Evolutionary conservation across 1,284 basidiomycete species (phyloP).

Genomic region (Ustilago esculenta): DNA sequence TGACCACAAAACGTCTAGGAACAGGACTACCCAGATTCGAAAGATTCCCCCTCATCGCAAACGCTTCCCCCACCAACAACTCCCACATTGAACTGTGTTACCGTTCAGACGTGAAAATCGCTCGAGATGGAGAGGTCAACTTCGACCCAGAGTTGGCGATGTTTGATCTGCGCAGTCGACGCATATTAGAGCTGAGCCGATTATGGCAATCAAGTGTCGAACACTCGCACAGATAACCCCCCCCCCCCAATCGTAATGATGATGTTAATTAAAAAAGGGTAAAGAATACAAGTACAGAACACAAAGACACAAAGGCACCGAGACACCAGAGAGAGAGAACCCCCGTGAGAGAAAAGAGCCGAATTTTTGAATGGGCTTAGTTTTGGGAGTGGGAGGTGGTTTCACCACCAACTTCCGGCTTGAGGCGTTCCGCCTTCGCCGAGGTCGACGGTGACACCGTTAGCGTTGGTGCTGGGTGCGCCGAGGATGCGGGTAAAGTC

Average conservation of each 20-base stretch:
- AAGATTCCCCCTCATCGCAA: neutral
- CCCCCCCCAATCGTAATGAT: too few species aligned
- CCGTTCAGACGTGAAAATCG: neutral
- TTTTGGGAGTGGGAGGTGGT: too few species aligned
- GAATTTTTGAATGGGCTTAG: too few species aligned
- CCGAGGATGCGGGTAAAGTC: neutral
- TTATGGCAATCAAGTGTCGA: too few species aligned
- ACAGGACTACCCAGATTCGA: slow-evolving; percentile 9
- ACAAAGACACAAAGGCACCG: too few species aligned
- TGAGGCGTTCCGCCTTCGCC: slow-evolving; percentile 35
- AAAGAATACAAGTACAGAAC: neutral
- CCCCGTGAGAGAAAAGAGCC: too few species aligned
- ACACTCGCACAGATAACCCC: too few species aligned
- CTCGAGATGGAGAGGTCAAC: slow-evolving; percentile 2
- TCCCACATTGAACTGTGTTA: slow-evolving; percentile 22
- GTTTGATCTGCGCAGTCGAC: slow-evolving; percentile 21
- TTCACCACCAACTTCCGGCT: slow-evolving; percentile 41
- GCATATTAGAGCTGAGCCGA: slow-evolving; percentile 7
- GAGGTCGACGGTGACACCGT: slow-evolving; percentile 6
- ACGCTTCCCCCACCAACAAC: neutral
- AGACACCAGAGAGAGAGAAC: too few species aligned
- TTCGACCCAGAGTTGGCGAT: slow-evolving; percentile 17
- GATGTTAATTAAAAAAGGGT: too few species aligned
- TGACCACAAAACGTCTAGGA: slow-evolving; percentile 2
- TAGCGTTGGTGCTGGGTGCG: neutral